Percentiles rank a stretch among this genome's conserved stretches.
Evolutionary conservation across 352 stramenopile species (phyloP).

Genomic region (Globisporangium emineosum): DNA sequence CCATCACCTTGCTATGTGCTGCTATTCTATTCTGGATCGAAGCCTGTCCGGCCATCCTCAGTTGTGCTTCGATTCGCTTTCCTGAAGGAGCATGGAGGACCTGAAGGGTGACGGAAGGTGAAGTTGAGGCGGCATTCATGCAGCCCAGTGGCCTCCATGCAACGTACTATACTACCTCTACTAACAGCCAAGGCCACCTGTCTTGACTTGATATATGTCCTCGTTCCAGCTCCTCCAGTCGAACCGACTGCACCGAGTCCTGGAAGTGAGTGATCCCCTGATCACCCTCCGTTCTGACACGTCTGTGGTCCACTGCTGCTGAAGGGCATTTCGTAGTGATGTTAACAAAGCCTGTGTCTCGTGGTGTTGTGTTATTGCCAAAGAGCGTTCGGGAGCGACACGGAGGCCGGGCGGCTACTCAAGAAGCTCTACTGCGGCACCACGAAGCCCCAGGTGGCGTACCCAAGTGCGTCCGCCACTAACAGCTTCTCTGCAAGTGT

Average conservation of each 20-base stretch:
- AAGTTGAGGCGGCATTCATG: too few species aligned
- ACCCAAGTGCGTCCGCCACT: conserved; percentile 49
- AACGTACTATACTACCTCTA: background rate
- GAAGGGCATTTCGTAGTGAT: background rate
- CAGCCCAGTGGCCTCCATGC: too few species aligned
- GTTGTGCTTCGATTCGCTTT: too few species aligned
- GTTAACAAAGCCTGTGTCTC: too few species aligned
- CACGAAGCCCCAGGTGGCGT: conserved; percentile 63
- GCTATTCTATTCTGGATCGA: too few species aligned
- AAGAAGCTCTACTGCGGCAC: conserved; percentile 74
- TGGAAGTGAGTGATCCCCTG: conserved; percentile 18
- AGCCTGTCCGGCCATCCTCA: too few species aligned
- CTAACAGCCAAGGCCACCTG: too few species aligned
- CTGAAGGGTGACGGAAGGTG: too few species aligned
- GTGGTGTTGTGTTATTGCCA: too few species aligned
- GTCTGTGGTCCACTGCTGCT: too few species aligned
- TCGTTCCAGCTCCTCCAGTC: background rate
- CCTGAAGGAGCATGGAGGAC: too few species aligned
- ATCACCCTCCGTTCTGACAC: background rate
- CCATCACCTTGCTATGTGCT: too few species aligned
- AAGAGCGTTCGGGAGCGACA: conserved; percentile 73
- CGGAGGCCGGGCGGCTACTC: conserved; percentile 64
- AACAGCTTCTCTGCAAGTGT: background rate
- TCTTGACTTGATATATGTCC: background rate
- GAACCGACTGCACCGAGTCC: conserved; percentile 13